A percentile compares a stretch with the other conserved stretches of the same genome.
These are phyloP conservation scores for Tarenaya hassleriana DNA, from an alignment of 345 rosid genomes.

Conservation along the genomic window DNA sequence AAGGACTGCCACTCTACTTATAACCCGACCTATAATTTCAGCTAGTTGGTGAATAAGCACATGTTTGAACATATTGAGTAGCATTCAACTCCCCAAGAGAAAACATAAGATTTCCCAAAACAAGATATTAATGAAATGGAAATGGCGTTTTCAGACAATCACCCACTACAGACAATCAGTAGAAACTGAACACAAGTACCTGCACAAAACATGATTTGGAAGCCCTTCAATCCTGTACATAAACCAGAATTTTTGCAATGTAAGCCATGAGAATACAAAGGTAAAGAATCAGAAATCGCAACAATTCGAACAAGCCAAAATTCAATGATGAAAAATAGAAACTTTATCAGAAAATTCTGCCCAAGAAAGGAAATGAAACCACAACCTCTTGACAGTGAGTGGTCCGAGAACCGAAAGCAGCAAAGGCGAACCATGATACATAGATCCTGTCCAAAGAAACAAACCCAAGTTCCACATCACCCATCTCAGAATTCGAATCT, in stretches of 20 bases:
- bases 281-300: not conserved
- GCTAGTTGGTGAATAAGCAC: no score
- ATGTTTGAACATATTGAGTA: no score
- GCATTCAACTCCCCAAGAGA: no score
- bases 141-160: no score
- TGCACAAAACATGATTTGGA: slow-evolving; percentile 60
- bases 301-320: no score
- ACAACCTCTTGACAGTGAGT: slow-evolving; percentile 65
- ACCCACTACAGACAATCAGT: slow-evolving; percentile 6
- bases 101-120: no score
- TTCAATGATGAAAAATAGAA: no score
- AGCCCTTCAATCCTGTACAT: slow-evolving; percentile 74
- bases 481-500: not conserved
- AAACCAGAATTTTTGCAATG: slow-evolving; percentile 11
- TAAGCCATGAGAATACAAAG: not conserved
- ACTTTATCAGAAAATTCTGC: not conserved
- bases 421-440: slow-evolving; percentile 95
- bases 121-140: no score
- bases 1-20: no score
- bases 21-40: no score
- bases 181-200: slow-evolving; percentile 31
- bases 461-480: not conserved
- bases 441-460: slow-evolving; percentile 55
- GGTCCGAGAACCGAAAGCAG: slow-evolving; percentile 77
- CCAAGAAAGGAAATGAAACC: not conserved